These are phyloP conservation scores for Raffaelea ambrosiae DNA, from an alignment of 2,329 filamentous ascomycete genomes.

Conservation along the genomic window DNA sequence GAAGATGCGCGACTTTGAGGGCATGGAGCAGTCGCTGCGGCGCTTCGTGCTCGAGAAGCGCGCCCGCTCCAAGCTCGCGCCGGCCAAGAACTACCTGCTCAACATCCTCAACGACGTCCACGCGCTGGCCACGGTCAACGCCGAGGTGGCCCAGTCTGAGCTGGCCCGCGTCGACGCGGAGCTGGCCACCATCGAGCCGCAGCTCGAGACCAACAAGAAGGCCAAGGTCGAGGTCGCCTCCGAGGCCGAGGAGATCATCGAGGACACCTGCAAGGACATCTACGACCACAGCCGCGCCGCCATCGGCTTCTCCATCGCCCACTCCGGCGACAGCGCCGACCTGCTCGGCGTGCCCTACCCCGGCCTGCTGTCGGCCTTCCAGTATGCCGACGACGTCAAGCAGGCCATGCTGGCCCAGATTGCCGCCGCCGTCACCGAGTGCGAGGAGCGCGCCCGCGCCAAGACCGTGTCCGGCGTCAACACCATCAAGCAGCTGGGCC, in stretches of 20 bases:
- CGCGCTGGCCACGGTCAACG: slow-evolving; percentile 75
- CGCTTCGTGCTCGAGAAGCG: slow-evolving; percentile 95
- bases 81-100: slow-evolving; percentile 87
- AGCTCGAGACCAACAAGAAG: slow-evolving; percentile 75
- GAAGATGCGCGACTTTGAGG: slow-evolving; percentile 82
- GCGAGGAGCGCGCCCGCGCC: slow-evolving; percentile 76
- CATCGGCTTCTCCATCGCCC: slow-evolving; percentile 65
- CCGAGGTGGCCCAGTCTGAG: slow-evolving; percentile 77
- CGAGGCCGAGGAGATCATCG: slow-evolving; percentile 71
- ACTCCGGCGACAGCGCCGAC: slow-evolving; percentile 55
- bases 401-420: slow-evolving; percentile 87
- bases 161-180: slow-evolving; percentile 75
- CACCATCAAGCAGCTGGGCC: slow-evolving; percentile 77
- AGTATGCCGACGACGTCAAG: slow-evolving; percentile 90
- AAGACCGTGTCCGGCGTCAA: slow-evolving; percentile 76
- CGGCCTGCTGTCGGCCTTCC: slow-evolving; percentile 74
- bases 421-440: slow-evolving; percentile 64
- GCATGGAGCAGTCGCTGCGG: slow-evolving; percentile 77
- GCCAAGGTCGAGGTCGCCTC: slow-evolving; percentile 73
- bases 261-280: slow-evolving; percentile 75
- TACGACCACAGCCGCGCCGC: slow-evolving; percentile 75
- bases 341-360: slow-evolving; percentile 81
- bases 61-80: slow-evolving; percentile 88
- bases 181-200: slow-evolving; percentile 73
- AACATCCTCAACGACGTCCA: slow-evolving; percentile 87